A percentile compares a stretch with the other conserved stretches of the same genome.
phyloP scores from a whole-genome alignment of 441 rosid genomes.

The Francoa sonchifolia region DNA sequence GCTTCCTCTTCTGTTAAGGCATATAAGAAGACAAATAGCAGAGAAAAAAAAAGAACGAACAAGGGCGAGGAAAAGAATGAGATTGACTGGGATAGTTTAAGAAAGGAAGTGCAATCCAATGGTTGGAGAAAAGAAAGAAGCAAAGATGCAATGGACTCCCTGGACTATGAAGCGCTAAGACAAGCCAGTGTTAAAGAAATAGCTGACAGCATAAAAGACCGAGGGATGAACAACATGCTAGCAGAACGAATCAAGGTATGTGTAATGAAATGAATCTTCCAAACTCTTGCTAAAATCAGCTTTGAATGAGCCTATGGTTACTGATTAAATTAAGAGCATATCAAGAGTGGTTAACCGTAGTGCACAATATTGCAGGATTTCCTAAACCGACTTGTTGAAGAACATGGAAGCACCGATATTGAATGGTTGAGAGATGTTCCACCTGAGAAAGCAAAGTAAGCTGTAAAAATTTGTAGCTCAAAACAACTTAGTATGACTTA shows the following conservation, averaged over 20 bases:
- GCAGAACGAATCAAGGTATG: conserved; percentile 86
- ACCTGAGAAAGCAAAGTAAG: conserved; percentile 79
- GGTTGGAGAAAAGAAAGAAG: conserved; percentile 41
- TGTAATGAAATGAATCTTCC: conserved; percentile 7
- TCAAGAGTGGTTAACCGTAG: conserved; percentile 10
- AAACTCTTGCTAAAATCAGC: conserved; percentile 9
- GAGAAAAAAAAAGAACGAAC: conserved; percentile 42
- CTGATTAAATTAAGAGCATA: neutral
- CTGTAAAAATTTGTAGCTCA: neutral
- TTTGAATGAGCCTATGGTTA: conserved; percentile 10
- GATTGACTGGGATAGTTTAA: conserved; percentile 73
- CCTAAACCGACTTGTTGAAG: conserved; percentile 54
- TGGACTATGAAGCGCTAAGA: conserved; percentile 86
- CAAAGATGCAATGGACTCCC: conserved; percentile 50
- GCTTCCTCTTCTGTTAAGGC: too few species aligned
- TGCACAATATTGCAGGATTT: conserved; percentile 58
- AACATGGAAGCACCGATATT: conserved; percentile 74
- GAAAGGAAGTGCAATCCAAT: conserved; percentile 37
- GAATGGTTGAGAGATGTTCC: conserved; percentile 90
- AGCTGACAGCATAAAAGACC: conserved; percentile 56
- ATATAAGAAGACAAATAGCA: conserved; percentile 24
- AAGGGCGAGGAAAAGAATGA: conserved; percentile 32
- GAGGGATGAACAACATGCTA: conserved; percentile 94
- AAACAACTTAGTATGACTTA: too few species aligned
- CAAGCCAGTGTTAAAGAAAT: conserved; percentile 37